A percentile compares a stretch with the other conserved stretches of the same genome.
Evolutionary conservation across 2,329 filamentous ascomycete genomes (phyloP).

Genomic region (Epichloe bromicola): DNA sequence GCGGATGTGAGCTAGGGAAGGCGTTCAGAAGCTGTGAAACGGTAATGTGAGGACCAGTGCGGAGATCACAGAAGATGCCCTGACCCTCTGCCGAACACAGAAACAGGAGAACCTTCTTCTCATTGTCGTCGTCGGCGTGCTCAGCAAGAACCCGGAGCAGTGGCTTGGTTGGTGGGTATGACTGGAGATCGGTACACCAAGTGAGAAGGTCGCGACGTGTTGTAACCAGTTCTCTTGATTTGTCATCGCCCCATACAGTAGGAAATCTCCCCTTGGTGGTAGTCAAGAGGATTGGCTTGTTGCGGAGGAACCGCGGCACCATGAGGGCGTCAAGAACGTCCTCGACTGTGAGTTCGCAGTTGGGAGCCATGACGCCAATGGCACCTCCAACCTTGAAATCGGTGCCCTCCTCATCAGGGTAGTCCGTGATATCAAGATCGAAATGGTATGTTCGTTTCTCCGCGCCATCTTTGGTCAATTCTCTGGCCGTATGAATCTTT

Average conservation of each 20-base stretch:
- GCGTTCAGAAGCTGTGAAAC: slow-evolving; percentile 76
- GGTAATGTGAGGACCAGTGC: slow-evolving; percentile 77
- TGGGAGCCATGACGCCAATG: slow-evolving; percentile 85
- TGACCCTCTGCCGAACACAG: slow-evolving; percentile 85
- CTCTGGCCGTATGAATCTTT: slow-evolving; percentile 71
- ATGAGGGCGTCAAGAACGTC: slow-evolving; percentile 72
- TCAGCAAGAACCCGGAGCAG: slow-evolving; percentile 79
- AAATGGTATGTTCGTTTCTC: slow-evolving; percentile 98
- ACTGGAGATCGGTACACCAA: slow-evolving; percentile 92
- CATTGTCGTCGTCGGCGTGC: slow-evolving; percentile 63
- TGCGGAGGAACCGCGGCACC: slow-evolving; percentile 68
- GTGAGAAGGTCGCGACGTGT: slow-evolving; percentile 85
- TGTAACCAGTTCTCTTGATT: slow-evolving; percentile 72
- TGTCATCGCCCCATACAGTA: slow-evolving; percentile 92
- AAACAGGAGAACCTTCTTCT: slow-evolving; percentile 79
- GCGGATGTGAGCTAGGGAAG: slow-evolving; percentile 85
- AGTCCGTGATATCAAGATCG: slow-evolving; percentile 90
- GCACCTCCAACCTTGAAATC: slow-evolving; percentile 97
- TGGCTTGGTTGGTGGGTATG: slow-evolving; percentile 78
- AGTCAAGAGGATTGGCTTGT: slow-evolving; percentile 68
- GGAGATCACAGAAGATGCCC: slow-evolving; percentile 79
- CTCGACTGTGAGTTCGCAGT: slow-evolving; percentile 63
- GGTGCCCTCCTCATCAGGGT: slow-evolving; percentile 68
- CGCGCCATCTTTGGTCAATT: slow-evolving; percentile 75
- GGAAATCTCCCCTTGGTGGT: slow-evolving; percentile 83